Evolutionary conservation across 805 yeast species (phyloP).

Genomic region (Candida peoriensis): DNA sequence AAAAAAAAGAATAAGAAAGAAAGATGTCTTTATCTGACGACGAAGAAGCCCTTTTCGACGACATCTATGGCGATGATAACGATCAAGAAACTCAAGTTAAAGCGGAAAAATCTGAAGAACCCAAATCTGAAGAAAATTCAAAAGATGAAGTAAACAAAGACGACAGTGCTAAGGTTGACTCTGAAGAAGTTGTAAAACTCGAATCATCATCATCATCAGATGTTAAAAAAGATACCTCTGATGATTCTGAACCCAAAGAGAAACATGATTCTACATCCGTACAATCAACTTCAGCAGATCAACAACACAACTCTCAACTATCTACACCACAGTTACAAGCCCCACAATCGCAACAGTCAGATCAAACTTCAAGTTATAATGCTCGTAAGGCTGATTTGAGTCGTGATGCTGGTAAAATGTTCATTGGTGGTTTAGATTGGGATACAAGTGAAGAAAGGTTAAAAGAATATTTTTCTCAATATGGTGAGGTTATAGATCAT

Average conservation of each 20-base stretch:
- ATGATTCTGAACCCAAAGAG: slow-evolving; percentile 9
- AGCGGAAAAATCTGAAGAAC: slow-evolving; percentile 13
- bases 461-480: slow-evolving; percentile 76
- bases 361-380: not conserved
- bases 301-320: too few relatives aligned
- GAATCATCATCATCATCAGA: slow-evolving; percentile 3
- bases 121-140: slow-evolving; percentile 24
- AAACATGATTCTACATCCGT: too few relatives aligned
- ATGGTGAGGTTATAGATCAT: slow-evolving; percentile 82
- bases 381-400: slow-evolving; percentile 42
- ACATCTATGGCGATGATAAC: slow-evolving; percentile 56
- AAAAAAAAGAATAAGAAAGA: not conserved
- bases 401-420: slow-evolving; percentile 86
- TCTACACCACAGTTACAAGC: too few relatives aligned
- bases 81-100: too few relatives aligned
- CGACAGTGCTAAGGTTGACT: slow-evolving; percentile 10
- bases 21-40: slow-evolving; percentile 71
- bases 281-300: too few relatives aligned
- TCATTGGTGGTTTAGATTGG: slow-evolving; percentile 97
- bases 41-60: slow-evolving; percentile 92
- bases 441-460: slow-evolving; percentile 90
- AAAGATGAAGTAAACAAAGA: slow-evolving; percentile 23
- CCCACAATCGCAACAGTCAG: slow-evolving; percentile 3
- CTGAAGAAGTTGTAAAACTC: slow-evolving; percentile 13
- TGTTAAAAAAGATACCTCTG: slow-evolving; percentile 1